Evolutionary conservation across 2,329 filamentous ascomycete species (phyloP).

Genomic region (Tolypocladium tundrense): DNA sequence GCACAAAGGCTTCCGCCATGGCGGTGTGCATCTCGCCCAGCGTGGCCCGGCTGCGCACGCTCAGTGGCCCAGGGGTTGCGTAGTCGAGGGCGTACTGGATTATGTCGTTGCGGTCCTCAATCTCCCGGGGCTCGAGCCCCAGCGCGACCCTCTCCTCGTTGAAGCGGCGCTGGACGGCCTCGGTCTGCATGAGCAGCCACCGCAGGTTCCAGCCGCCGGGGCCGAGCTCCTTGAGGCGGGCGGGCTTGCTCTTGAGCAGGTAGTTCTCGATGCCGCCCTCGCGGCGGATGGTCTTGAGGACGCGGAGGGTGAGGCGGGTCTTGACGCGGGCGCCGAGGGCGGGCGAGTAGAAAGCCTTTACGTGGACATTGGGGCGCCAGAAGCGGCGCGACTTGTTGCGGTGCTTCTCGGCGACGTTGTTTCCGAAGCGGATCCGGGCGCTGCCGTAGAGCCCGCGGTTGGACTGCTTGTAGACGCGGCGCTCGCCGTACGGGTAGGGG

Average conservation of each 20-base stretch:
- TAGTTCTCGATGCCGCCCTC: conserved; percentile 88
- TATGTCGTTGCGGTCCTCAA: conserved; percentile 25
- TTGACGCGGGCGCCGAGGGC: conserved; percentile 53
- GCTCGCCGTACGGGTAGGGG: conserved; percentile 63
- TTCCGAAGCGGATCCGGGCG: conserved; percentile 66
- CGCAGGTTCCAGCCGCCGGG: conserved; percentile 83
- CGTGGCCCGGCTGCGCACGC: conserved; percentile 22
- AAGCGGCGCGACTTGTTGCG: conserved; percentile 60
- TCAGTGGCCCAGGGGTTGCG: conserved; percentile 29
- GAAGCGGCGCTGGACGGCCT: conserved; percentile 54
- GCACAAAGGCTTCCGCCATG: conserved; percentile 33
- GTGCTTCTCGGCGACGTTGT: conserved; percentile 61
- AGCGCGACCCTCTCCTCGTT: conserved; percentile 52
- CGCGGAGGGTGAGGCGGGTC: conserved; percentile 58
- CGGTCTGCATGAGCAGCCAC: conserved; percentile 80
- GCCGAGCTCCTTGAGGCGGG: conserved; percentile 75
- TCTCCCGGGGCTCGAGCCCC: conserved; percentile 41
- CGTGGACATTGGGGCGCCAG: conserved; percentile 68
- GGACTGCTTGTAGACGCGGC: conserved; percentile 67
- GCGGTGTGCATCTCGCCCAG: conserved; percentile 28
- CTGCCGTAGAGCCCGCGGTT: conserved; percentile 65
- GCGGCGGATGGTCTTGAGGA: conserved; percentile 68
- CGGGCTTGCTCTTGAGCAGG: conserved; percentile 68
- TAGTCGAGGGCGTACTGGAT: conserved; percentile 30
- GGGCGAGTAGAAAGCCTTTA: conserved; percentile 56